phyloP scores from a whole-genome alignment of 2,329 filamentous ascomycete species.

The Aspergillus sp. region DNA sequence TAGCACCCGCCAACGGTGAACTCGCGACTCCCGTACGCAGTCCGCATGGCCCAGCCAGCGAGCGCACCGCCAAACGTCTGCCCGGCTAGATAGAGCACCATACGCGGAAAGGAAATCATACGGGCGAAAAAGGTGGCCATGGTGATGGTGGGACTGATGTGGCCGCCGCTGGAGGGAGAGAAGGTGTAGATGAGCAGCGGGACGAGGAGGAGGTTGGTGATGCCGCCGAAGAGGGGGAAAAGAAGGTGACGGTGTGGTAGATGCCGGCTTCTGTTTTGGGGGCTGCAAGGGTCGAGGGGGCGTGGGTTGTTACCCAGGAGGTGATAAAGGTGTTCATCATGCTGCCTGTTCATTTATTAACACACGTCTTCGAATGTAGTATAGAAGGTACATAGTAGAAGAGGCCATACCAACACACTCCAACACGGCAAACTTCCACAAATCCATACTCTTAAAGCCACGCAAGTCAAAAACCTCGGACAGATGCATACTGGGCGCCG shows the following conservation, averaged over 20 bases:
- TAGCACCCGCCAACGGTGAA: slow-evolving; percentile 36
- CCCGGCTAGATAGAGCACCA: slow-evolving; percentile 43
- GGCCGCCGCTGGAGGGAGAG: slow-evolving; percentile 46
- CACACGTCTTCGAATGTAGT: neutral
- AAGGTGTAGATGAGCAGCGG: slow-evolving; percentile 48
- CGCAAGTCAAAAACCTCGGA: slow-evolving; percentile 29
- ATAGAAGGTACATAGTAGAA: neutral
- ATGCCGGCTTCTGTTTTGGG: slow-evolving; percentile 17
- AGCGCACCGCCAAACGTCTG: slow-evolving; percentile 44
- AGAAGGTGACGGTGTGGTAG: slow-evolving; percentile 22
- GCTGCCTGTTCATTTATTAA: slow-evolving; percentile 10
- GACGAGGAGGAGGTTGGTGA: slow-evolving; percentile 39
- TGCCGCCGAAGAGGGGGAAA: slow-evolving; percentile 29
- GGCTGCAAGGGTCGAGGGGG: slow-evolving; percentile 7
- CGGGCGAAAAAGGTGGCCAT: slow-evolving; percentile 49
- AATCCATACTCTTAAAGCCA: slow-evolving; percentile 26
- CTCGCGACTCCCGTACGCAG: slow-evolving; percentile 21
- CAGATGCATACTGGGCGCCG: slow-evolving; percentile 37
- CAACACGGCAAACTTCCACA: slow-evolving; percentile 40
- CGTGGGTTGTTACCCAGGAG: slow-evolving; percentile 16
- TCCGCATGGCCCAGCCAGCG: slow-evolving; percentile 39
- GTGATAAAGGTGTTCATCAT: slow-evolving; percentile 25
- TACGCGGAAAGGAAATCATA: slow-evolving; percentile 45
- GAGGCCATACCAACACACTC: slow-evolving; percentile 32
- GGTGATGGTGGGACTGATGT: slow-evolving; percentile 52